phyloP scores from a whole-genome alignment of 2,329 filamentous ascomycete species.

The Fusarium illudens region DNA sequence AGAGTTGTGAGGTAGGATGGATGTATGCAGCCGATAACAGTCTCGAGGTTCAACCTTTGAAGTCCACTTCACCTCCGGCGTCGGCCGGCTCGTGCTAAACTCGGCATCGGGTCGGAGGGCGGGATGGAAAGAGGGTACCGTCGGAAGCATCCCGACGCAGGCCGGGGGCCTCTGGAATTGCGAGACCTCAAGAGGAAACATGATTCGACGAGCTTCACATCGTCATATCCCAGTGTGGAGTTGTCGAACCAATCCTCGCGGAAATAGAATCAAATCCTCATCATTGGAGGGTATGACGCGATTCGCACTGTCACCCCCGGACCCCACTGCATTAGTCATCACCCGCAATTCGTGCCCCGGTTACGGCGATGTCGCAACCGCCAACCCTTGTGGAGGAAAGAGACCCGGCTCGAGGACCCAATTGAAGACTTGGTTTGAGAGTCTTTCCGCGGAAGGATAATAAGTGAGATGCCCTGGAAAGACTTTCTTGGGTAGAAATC shows the following conservation, averaged over 20 bases:
- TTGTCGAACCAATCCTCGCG: slow-evolving; percentile 34
- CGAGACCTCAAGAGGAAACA: neutral
- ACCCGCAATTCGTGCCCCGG: slow-evolving; percentile 12
- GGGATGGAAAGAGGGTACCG: slow-evolving; percentile 2
- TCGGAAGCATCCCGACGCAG: slow-evolving; percentile 12
- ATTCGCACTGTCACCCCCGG: slow-evolving; percentile 7
- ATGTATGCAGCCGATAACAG: neutral
- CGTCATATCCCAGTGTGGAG: neutral
- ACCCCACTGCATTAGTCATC: slow-evolving; percentile 39
- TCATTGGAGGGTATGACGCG: slow-evolving; percentile 40
- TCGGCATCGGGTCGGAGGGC: neutral
- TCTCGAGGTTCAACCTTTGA: neutral
- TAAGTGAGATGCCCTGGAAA: neutral
- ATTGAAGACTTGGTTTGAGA: slow-evolving; percentile 8
- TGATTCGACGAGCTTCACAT: neutral
- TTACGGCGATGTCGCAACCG: slow-evolving; percentile 41
- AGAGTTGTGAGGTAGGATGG: neutral
- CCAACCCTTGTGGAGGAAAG: slow-evolving; percentile 3
- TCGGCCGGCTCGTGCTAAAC: neutral
- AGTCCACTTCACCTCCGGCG: slow-evolving; percentile 6
- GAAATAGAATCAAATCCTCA: slow-evolving; percentile 26
- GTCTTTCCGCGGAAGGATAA: slow-evolving; percentile 3
- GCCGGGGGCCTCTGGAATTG: neutral
- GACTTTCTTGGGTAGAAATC: neutral
- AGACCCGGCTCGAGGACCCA: neutral